A percentile compares a stretch with the other conserved stretches of the same genome.
phyloP scores from a whole-genome alignment of 1,139 yeast genomes.

The Diutina catenulata region DNA sequence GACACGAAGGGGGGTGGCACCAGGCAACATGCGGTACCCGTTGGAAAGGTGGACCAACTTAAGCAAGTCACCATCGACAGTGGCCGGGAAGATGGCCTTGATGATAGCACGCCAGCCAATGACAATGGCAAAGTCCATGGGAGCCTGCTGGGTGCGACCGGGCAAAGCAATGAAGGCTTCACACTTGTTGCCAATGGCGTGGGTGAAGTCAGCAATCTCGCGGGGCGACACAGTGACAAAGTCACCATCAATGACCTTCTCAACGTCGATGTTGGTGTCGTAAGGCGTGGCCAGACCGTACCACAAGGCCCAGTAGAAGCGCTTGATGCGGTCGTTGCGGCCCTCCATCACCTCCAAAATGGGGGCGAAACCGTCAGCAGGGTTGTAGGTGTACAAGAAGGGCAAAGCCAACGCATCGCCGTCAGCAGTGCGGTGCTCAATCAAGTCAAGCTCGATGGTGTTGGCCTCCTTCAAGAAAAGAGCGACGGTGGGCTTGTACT shows the following conservation, averaged over 20 bases:
- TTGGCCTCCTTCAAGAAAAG: conserved; percentile 37
- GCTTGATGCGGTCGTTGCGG: conserved; percentile 87
- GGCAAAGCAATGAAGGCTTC: conserved; percentile 90
- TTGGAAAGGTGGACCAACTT: conserved; percentile 90
- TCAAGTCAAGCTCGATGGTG: conserved; percentile 56
- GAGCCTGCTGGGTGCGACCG: conserved; percentile 79
- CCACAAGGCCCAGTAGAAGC: conserved; percentile 97
- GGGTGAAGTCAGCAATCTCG: conserved; percentile 86
- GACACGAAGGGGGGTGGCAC: conserved; percentile 79
- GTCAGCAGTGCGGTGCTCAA: conserved; percentile 84
- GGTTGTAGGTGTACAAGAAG: conserved; percentile 67
- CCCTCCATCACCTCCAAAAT: conserved; percentile 81
- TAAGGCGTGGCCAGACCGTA: conserved; percentile 54
- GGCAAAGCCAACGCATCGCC: conserved; percentile 62
- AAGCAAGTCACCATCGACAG: conserved; percentile 92
- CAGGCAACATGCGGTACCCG: conserved; percentile 89
- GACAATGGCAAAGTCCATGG: conserved; percentile 98
- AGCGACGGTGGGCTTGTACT: conserved; percentile 55
- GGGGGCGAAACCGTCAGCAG: conserved; percentile 90
- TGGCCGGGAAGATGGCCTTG: conserved; percentile 91
- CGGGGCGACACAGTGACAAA: conserved; percentile 58
- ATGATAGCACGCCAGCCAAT: conserved; percentile 98
- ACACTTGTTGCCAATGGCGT: conserved; percentile 93
- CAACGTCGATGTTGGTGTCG: conserved; percentile 56
- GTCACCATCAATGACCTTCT: conserved; percentile 62